These are phyloP conservation scores for Wallacemonas sp. DNA, from an alignment of 208 protist genomes.

Conservation along the genomic window DNA sequence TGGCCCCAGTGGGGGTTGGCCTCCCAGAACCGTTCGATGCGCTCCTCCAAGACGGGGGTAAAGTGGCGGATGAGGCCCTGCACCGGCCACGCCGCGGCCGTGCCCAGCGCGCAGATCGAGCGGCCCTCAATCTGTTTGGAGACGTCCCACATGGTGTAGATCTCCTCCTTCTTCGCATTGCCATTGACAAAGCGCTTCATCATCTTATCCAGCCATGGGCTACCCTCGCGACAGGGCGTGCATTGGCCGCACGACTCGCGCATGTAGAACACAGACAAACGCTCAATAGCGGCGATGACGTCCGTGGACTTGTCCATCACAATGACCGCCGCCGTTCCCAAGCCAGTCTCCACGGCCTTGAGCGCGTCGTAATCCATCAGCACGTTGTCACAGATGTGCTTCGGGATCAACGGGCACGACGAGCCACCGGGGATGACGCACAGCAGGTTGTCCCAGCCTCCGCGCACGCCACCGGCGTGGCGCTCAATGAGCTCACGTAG, in stretches of 20 bases:
- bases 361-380: slow-evolving; percentile 99
- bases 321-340: slow-evolving; percentile 99
- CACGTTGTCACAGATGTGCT: slow-evolving; percentile 93
- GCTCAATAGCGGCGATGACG: slow-evolving; percentile 95
- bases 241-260: slow-evolving; percentile 98
- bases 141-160: slow-evolving; percentile 97
- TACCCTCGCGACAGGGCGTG: slow-evolving; percentile 98
- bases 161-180: slow-evolving; percentile 96
- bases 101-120: slow-evolving; percentile 99
- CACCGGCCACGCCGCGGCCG: slow-evolving; percentile 98
- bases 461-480: slow-evolving; percentile 96
- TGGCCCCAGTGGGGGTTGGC: slow-evolving; percentile 88
- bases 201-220: slow-evolving; percentile 95
- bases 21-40: slow-evolving; percentile 91
- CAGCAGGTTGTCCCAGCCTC: slow-evolving; percentile 99
- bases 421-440: slow-evolving; percentile 97
- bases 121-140: slow-evolving; percentile 98
- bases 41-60: slow-evolving; percentile 93
- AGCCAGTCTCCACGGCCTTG: slow-evolving; percentile 89
- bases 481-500: slow-evolving; percentile 96
- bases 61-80: slow-evolving; percentile 98
- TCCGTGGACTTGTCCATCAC: slow-evolving; percentile 99
- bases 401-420: slow-evolving; percentile 96
- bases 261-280: slow-evolving; percentile 97
- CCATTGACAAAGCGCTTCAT: slow-evolving; percentile 97